Evolutionary conservation across 2,329 filamentous ascomycete species (phyloP).

Genomic region (Nannizziopsis arthrosporioides): DNA sequence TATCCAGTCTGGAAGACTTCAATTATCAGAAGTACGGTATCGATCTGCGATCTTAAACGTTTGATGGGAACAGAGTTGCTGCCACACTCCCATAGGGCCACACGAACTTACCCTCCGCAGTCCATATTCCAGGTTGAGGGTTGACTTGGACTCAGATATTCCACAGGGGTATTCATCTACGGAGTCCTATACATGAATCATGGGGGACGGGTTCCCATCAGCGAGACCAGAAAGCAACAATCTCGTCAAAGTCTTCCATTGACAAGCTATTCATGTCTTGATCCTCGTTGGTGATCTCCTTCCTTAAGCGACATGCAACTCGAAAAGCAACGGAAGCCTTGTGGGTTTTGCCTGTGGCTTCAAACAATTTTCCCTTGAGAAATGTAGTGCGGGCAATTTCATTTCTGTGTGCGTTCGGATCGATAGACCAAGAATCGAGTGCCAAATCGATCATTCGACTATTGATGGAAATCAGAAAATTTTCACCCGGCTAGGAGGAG

Average conservation of each 20-base stretch:
- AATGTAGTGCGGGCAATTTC: slow-evolving; percentile 20
- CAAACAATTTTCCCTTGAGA: slow-evolving; percentile 16
- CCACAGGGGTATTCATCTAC: too few species aligned
- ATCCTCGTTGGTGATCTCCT: slow-evolving; percentile 17
- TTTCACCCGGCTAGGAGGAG: too few species aligned
- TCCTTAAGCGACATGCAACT: slow-evolving; percentile 17
- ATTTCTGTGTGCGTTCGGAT: slow-evolving; percentile 15
- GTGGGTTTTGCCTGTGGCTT: slow-evolving; percentile 13
- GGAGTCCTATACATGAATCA: too few species aligned
- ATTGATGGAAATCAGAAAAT: slow-evolving; percentile 2
- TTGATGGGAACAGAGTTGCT: too few species aligned
- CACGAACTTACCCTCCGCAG: too few species aligned
- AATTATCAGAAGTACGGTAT: too few species aligned
- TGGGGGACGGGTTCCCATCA: too few species aligned
- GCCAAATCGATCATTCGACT: slow-evolving; percentile 17
- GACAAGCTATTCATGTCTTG: slow-evolving; percentile 15
- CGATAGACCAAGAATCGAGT: slow-evolving; percentile 15
- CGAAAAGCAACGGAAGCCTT: slow-evolving; percentile 16
- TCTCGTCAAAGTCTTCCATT: slow-evolving; percentile 17
- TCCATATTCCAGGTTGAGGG: too few species aligned
- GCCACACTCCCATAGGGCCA: too few species aligned
- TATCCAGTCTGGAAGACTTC: too few species aligned
- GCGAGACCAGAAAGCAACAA: slow-evolving; percentile 16
- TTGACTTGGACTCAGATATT: too few species aligned
- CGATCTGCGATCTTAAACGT: too few species aligned